Conservation (phyloP, 495 filamentous ascomycete genomes). For the Pyrenopolyporus hunteri region DNA sequence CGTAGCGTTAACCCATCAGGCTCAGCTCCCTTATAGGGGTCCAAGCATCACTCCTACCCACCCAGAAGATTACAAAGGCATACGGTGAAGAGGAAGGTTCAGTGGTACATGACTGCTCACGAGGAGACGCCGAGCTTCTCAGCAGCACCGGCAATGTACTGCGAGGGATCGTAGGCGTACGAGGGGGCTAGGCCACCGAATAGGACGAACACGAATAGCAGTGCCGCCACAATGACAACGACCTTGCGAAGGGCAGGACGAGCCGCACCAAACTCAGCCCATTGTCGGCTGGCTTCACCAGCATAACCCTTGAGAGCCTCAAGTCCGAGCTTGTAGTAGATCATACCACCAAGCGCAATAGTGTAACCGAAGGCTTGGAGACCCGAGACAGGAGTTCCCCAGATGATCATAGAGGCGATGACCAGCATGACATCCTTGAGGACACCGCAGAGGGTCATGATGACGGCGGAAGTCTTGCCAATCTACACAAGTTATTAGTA, state of each 20-base stretch:
- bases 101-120: constrained; percentile 27
- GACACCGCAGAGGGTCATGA: constrained; percentile 96
- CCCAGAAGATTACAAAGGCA: constrained; percentile 43
- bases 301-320: constrained; percentile 83
- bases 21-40: constrained; percentile 15
- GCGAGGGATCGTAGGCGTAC: constrained; percentile 55
- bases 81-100: constrained; percentile 34
- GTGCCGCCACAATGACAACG: constrained; percentile 63
- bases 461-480: constrained; percentile 93
- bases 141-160: constrained; percentile 53
- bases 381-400: constrained; percentile 77
- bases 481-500: constrained; percentile 65
- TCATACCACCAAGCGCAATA: constrained; percentile 85
- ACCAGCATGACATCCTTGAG: constrained; percentile 98
- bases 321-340: constrained; percentile 96
- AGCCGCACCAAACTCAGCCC: constrained; percentile 83
- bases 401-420: constrained; percentile 85
- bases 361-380: constrained; percentile 96
- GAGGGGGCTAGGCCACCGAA: constrained; percentile 60
- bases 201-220: constrained; percentile 71
- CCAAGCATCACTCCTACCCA: constrained; percentile 15
- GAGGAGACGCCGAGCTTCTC: constrained; percentile 52
- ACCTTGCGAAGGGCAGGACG: constrained; percentile 79
- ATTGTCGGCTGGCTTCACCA: constrained; percentile 69
- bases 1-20: constrained; percentile 32